Evolutionary conservation across 2,329 filamentous ascomycete species (phyloP).

Genomic region (Penicillium nordicum): DNA sequence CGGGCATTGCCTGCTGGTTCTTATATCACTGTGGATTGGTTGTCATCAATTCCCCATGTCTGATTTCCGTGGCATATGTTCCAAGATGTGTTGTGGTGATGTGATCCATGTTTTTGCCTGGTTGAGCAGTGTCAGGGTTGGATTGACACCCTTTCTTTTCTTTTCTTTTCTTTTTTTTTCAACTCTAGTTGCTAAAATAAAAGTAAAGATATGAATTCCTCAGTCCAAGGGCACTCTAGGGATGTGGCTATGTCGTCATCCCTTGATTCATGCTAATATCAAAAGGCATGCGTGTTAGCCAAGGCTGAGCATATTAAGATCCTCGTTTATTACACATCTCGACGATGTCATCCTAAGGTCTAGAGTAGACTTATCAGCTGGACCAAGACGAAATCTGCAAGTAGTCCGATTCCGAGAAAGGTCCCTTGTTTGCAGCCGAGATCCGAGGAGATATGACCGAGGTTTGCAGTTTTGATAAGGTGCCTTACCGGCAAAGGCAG

Average conservation of each 20-base stretch:
- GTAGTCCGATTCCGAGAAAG: not conserved
- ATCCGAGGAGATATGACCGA: not conserved
- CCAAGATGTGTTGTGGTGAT: not conserved
- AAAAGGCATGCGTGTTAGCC: not conserved
- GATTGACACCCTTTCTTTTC: too few relatives aligned
- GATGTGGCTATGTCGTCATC: not conserved
- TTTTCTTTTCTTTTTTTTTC: not conserved
- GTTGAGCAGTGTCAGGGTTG: not conserved
- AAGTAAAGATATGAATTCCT: not conserved
- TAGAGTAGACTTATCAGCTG: not conserved
- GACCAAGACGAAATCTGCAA: not conserved
- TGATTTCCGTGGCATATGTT: not conserved
- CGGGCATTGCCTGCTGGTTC: slow-evolving; percentile 10
- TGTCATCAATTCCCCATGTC: slow-evolving; percentile 11
- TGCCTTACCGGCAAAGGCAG: not conserved
- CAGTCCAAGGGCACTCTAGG: not conserved
- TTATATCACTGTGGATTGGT: slow-evolving; percentile 6
- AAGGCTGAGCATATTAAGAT: slow-evolving; percentile 2
- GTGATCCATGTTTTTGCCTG: not conserved
- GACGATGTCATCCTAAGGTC: not conserved
- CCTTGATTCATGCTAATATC: not conserved
- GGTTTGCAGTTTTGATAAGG: not conserved
- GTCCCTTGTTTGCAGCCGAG: not conserved
- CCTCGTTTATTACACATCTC: not conserved
- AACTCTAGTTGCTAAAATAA: not conserved